These are phyloP conservation scores for Pythium vanterpoolii DNA, from an alignment of 352 stramenopile species.

Conservation along the genomic window DNA sequence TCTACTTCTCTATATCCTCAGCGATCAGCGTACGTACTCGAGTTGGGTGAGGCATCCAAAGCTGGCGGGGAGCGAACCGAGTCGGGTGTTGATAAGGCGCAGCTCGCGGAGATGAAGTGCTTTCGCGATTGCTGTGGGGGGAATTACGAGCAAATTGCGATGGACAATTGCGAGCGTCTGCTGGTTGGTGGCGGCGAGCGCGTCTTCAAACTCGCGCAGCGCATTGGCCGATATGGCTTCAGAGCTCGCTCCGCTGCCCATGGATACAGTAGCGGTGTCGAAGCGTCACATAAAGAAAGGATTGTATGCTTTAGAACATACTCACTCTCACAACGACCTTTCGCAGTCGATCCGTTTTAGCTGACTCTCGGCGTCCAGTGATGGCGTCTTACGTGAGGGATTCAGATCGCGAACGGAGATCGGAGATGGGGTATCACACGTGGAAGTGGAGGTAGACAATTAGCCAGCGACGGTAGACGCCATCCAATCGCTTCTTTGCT, in stretches of 20 bases:
- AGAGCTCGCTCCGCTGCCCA: slow-evolving; percentile 13
- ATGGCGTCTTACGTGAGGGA: too few species aligned
- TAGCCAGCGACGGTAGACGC: too few species aligned
- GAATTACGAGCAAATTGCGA: slow-evolving; percentile 42
- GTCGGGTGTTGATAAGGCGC: slow-evolving; percentile 27
- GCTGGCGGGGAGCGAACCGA: slow-evolving; percentile 40
- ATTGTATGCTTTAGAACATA: not conserved
- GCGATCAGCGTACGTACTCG: too few species aligned
- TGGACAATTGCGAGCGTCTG: slow-evolving; percentile 28
- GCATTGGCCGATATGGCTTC: slow-evolving; percentile 31
- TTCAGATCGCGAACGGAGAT: too few species aligned
- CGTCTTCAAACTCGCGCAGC: slow-evolving; percentile 37
- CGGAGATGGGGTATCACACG: too few species aligned
- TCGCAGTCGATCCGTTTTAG: not conserved
- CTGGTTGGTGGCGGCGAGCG: slow-evolving; percentile 19
- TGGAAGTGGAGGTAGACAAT: too few species aligned
- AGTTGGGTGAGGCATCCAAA: slow-evolving; percentile 49
- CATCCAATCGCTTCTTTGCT: too few species aligned
- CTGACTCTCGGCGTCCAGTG: too few species aligned
- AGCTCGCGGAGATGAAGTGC: slow-evolving; percentile 45
- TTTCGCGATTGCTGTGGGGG: slow-evolving; percentile 36
- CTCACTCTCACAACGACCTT: not conserved
- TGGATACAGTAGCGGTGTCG: not conserved
- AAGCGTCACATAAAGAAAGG: not conserved
- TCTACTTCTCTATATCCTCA: not conserved